Base-by-base conservation (phyloP, 331 rosid species). In the Quercus lobata region DNA sequence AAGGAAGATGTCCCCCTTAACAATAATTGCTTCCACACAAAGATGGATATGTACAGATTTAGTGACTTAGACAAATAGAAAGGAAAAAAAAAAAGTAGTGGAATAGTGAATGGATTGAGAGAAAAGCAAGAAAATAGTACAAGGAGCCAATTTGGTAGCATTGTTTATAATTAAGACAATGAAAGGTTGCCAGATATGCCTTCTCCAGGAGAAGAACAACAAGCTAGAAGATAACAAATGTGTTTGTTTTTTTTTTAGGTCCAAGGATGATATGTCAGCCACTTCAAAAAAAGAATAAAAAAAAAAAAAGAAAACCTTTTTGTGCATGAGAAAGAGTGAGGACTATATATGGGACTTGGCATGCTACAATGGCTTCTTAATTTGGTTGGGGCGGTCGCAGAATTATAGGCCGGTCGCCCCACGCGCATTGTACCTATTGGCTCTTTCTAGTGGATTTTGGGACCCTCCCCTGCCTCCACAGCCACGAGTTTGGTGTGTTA, bases 301-400 rank as follows among this genome's bases (percentile, higher is more conserved):
- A 32, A 7, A 1, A 6, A 1, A 6, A 35, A 34, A 34, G 6
- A 34, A 35, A 35, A 6, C 24, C 5, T 32, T 32, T 32, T 66
- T 16, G 12, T 30, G 32, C 44, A 68, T 15, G 65, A 54, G 15
- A 65, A 6, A 65, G 66, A 53, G 74, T 41, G 44, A 15, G 17
- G 34, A 2, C 5, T 3, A n/a, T 5, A 14, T 4, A 9, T 1
- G 49, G 21, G 4, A 49, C 17, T 49, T 2, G 19, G 49, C 76
- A 72, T 27, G 77, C 69, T 77, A 58, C 37, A 65, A 15, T 32
- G 53, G 54, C 22, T 29, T 11, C 70, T 71, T 16, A 8, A 25
- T 4, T 16, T 57, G 46, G 65, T 16, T 87, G 90, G 91, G 91
- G 89, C 88, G 90, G 92, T 86, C 80, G 76, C 85, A 81, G 81